These are phyloP conservation scores for Trichoderma cornu-damae DNA, from an alignment of 2,329 filamentous ascomycete species.

Conservation along the genomic window DNA sequence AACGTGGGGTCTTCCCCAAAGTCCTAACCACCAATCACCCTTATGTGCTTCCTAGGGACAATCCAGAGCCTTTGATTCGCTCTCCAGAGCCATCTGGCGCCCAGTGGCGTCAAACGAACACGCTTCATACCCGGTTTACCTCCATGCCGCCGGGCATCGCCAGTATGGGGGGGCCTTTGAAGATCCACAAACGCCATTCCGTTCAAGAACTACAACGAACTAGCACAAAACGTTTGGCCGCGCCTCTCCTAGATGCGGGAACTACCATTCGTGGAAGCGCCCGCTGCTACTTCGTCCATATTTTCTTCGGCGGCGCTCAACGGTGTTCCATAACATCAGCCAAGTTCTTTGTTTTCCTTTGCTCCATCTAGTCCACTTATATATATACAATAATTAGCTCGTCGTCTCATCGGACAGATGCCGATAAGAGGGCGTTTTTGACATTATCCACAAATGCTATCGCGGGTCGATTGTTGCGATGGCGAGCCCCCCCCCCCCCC, in stretches of 20 bases:
- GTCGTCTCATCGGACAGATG: slow-evolving; percentile 1
- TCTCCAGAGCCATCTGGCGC: not conserved
- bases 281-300: not conserved
- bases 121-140: slow-evolving; percentile 11
- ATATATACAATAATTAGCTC: not conserved
- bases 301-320: slow-evolving; percentile 15
- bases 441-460: not conserved
- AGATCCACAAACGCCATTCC: not conserved
- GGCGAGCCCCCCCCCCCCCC: not conserved
- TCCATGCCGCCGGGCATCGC: slow-evolving; percentile 1
- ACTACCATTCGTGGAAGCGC: slow-evolving; percentile 6
- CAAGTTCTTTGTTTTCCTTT: not conserved
- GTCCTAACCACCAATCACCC: not conserved
- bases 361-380: not conserved
- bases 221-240: slow-evolving; percentile 2
- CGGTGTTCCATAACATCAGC: not conserved
- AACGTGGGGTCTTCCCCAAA: slow-evolving; percentile 13
- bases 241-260: not conserved
- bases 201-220: not conserved
- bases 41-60: not conserved
- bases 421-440: not conserved
- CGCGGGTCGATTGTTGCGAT: not conserved
- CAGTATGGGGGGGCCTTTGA: not conserved
- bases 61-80: slow-evolving; percentile 1
- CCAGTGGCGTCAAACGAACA: slow-evolving; percentile 2